Evolutionary conservation across 148 eudicot species (phyloP).

Genomic region (Rhododendron griersonianum): DNA sequence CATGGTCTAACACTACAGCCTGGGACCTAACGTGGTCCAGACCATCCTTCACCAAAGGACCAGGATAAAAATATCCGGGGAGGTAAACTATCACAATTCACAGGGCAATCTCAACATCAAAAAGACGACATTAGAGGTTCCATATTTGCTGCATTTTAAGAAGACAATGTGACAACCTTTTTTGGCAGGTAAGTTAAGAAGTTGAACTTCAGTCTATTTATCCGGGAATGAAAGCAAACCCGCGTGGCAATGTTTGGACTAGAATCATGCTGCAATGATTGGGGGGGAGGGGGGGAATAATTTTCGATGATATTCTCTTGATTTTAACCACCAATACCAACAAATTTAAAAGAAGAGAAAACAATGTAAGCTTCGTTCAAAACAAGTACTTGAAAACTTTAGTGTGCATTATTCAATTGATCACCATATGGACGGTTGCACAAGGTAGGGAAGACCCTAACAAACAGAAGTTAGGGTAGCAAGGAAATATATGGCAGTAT

Average conservation of each 20-base stretch:
- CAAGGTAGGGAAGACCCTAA: neutral
- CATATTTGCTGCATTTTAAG: neutral
- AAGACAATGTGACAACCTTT: neutral
- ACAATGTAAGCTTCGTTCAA: neutral
- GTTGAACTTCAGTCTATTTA: neutral
- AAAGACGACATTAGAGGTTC: neutral
- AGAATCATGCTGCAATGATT: too few species aligned
- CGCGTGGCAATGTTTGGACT: neutral
- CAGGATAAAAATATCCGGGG: neutral
- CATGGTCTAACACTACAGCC: neutral
- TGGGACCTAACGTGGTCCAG: neutral
- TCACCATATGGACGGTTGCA: neutral
- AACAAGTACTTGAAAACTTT: neutral
- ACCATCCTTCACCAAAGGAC: constrained; percentile 1
- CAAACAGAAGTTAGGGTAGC: too few species aligned
- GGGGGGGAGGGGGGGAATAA: too few species aligned
- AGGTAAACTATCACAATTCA: neutral
- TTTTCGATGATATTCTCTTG: too few species aligned
- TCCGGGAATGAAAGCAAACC: neutral
- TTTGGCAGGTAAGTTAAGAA: neutral
- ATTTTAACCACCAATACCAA: too few species aligned
- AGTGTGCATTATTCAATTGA: neutral
- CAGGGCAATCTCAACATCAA: neutral
- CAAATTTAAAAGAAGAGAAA: neutral
- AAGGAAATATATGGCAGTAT: neutral